Evolutionary conservation across 768 basidiomycete species (phyloP).

Genomic region (Serendipita sp.): DNA sequence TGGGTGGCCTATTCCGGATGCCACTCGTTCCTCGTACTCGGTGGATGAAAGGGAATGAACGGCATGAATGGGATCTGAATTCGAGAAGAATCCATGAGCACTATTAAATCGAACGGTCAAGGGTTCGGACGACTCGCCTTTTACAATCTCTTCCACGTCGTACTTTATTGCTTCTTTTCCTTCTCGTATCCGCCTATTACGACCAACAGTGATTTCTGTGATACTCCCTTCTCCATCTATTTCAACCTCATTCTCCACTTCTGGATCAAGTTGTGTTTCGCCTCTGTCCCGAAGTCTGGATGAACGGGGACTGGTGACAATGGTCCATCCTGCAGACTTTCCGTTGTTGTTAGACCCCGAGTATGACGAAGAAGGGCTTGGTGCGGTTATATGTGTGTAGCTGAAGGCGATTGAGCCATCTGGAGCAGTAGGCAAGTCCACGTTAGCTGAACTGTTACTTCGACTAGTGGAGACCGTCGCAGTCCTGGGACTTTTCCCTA

Average conservation of each 20-base stretch:
- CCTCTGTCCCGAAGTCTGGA: constrained; percentile 10
- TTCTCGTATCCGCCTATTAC: constrained; percentile 51
- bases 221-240: constrained; percentile 14
- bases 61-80: constrained; percentile 13
- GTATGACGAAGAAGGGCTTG: constrained; percentile 30
- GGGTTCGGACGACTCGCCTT: constrained; percentile 32
- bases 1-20: background rate
- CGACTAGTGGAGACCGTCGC: constrained; percentile 41
- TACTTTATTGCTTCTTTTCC: constrained; percentile 35
- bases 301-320: constrained; percentile 35
- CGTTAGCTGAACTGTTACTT: background rate
- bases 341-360: constrained; percentile 26
- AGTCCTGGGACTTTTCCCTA: constrained; percentile 28
- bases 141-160: constrained; percentile 60
- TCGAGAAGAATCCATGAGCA: constrained; percentile 1
- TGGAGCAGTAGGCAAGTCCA: constrained; percentile 3
- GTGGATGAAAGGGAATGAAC: constrained; percentile 15
- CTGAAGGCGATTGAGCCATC: constrained; percentile 44
- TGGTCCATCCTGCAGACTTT: constrained; percentile 50
- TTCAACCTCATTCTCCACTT: constrained; percentile 15
- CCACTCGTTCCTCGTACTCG: constrained; percentile 14
- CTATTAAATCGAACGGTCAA: background rate
- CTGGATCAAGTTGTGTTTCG: constrained; percentile 15
- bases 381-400: constrained; percentile 63
- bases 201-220: constrained; percentile 57